Evolutionary conservation across 2,329 filamentous ascomycete species (phyloP).

Genomic region (Penicillium concentricum): DNA sequence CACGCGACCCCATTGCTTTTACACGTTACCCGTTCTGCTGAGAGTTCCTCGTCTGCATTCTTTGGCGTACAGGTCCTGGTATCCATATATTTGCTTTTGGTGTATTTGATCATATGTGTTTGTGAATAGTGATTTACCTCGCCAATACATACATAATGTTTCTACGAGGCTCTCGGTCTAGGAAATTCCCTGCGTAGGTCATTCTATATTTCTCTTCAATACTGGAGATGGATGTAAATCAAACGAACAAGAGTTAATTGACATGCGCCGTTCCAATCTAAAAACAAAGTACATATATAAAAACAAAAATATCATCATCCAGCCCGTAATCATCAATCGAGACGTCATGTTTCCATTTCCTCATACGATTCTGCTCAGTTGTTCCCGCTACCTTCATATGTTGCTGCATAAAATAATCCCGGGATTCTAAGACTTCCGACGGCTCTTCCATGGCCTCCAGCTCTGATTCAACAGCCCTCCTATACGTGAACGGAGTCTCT

Average conservation of each 20-base stretch:
- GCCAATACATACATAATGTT: not conserved
- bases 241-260: not conserved
- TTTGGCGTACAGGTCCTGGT: not conserved
- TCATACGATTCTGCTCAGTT: not conserved
- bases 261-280: not conserved
- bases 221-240: not conserved
- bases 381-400: not conserved
- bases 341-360: not conserved
- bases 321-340: not conserved
- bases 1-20: not conserved
- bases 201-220: not conserved
- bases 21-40: not conserved
- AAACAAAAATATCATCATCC: too few relatives aligned
- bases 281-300: not conserved
- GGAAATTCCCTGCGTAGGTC: not conserved
- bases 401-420: not conserved
- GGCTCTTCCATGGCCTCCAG: not conserved
- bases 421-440: not conserved
- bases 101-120: not conserved
- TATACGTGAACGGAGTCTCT: not conserved
- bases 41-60: not conserved
- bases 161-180: too few relatives aligned
- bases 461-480: not conserved
- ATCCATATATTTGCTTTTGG: not conserved
- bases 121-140: not conserved